phyloP scores from a whole-genome alignment of 2,329 filamentous ascomycete genomes.

The Fusarium sp. region DNA sequence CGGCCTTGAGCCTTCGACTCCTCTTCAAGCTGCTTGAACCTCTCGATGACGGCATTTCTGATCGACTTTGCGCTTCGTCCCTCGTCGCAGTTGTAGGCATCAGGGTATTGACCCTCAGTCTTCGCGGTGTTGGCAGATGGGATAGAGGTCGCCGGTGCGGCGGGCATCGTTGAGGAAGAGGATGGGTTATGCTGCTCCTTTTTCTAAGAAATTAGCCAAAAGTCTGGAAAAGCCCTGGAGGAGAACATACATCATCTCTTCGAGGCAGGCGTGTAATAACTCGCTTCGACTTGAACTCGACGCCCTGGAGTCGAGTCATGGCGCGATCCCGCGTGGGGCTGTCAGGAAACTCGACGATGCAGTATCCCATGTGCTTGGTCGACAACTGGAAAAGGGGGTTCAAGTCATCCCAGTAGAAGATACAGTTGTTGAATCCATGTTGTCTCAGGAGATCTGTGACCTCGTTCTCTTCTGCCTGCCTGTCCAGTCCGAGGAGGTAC shows the following conservation, averaged over 20 bases:
- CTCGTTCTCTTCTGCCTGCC: not conserved
- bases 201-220: not conserved
- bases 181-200: not conserved
- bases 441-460: not conserved
- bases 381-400: not conserved
- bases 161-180: not conserved
- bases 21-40: not conserved
- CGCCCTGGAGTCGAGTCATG: not conserved
- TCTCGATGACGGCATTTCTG: not conserved
- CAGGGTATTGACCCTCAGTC: not conserved
- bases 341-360: not conserved
- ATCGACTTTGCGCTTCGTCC: not conserved
- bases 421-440: not conserved
- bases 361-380: not conserved
- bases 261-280: not conserved
- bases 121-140: not conserved
- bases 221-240: not conserved
- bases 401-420: not conserved
- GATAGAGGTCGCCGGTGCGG: not conserved
- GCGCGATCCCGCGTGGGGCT: not conserved
- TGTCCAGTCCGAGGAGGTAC: not conserved
- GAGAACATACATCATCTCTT: not conserved
- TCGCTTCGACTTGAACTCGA: not conserved
- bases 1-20: not conserved
- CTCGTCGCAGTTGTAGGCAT: not conserved